Base-by-base conservation (phyloP, 805 yeast species). In the Metschnikowia dekortorum region DNA sequence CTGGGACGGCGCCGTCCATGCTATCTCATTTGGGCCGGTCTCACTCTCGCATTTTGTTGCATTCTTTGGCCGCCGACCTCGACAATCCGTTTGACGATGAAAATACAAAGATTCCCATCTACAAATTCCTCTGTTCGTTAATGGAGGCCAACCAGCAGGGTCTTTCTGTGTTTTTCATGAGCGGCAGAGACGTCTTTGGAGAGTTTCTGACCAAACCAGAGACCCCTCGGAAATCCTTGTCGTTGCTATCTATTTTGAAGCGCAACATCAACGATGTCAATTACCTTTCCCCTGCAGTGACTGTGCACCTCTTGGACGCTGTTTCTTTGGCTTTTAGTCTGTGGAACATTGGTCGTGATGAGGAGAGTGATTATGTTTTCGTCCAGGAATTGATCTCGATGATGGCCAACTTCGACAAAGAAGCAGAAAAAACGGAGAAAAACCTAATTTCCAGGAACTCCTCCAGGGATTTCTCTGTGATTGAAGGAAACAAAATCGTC, bases 121-220 rank as follows among this genome's bases (percentile, higher is more conserved):
- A 83, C 61, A 81, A 79, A 49, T 84, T 87, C 53, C 79, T 87
- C 47, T 76, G 89, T 26, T 74, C 87, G 0, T 81, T 85, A 3
- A 75, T 86, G 78, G 81, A 78, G 51, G 85, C 88, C 5, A 80
- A 81, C 42, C 94, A 87, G 63, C 88, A 87, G 62, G 95, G 94
- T 2, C 65, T 87, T n/a, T 76, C 91, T 0, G 82, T 85, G 44
- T 71, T 84, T 28, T 82, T 87, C 54, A 73, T 87, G 33, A 84
- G 87, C 26, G 83, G 89, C 22, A 61, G 77, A 63, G 77, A 76
- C 55, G 74, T 76, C n/a, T 73, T 72, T 50, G 70, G 70, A 4
- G 72, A 70, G 39, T 40, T 53, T 47, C 41, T 44, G 35, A 29
- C 39, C 32, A 34, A 31, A 8, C 14, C 35, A 2, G 22, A 34